Conservation (phyloP, 108 stramenopile species). For the Skeletonema potamos region DNA sequence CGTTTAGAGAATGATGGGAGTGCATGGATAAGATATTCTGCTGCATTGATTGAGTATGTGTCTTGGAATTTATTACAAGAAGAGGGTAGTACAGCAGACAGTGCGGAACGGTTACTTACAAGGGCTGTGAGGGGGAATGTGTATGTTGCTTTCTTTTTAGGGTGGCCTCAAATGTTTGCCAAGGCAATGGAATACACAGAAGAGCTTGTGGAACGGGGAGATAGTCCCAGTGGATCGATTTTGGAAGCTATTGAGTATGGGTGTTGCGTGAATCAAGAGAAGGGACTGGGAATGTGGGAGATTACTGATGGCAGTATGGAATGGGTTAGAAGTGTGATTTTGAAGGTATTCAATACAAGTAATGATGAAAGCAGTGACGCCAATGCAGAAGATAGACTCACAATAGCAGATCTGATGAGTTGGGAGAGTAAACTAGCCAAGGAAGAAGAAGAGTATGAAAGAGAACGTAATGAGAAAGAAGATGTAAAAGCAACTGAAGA, state of each 20-base stretch:
- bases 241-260: slow-evolving; percentile 89
- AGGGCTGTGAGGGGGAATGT: slow-evolving; percentile 71
- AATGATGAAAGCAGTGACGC: slow-evolving; percentile 3
- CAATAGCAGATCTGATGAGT: slow-evolving; percentile 44
- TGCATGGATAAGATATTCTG: slow-evolving; percentile 84
- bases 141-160: slow-evolving; percentile 74
- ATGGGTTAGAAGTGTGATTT: slow-evolving; percentile 58
- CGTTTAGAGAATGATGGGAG: slow-evolving; percentile 39
- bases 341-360: slow-evolving; percentile 46
- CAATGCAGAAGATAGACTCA: slow-evolving; percentile 19
- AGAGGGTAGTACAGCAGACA: slow-evolving; percentile 47
- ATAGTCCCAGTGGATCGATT: slow-evolving; percentile 44
- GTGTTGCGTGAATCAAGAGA: slow-evolving; percentile 33
- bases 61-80: slow-evolving; percentile 67
- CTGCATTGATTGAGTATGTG: slow-evolving; percentile 75
- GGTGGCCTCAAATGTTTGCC: slow-evolving; percentile 69
- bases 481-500: slow-evolving; percentile 3
- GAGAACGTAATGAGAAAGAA: slow-evolving; percentile 24
- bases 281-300: slow-evolving; percentile 61
- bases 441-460: slow-evolving; percentile 40
- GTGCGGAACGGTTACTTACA: slow-evolving; percentile 41
- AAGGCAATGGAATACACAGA: slow-evolving; percentile 80
- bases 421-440: slow-evolving; percentile 58
- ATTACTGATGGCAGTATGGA: slow-evolving; percentile 78
- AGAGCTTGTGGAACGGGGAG: slow-evolving; percentile 76